These are phyloP conservation scores for Kwoniella sp. DNA, from an alignment of 768 basidiomycete species.

Conservation along the genomic window DNA sequence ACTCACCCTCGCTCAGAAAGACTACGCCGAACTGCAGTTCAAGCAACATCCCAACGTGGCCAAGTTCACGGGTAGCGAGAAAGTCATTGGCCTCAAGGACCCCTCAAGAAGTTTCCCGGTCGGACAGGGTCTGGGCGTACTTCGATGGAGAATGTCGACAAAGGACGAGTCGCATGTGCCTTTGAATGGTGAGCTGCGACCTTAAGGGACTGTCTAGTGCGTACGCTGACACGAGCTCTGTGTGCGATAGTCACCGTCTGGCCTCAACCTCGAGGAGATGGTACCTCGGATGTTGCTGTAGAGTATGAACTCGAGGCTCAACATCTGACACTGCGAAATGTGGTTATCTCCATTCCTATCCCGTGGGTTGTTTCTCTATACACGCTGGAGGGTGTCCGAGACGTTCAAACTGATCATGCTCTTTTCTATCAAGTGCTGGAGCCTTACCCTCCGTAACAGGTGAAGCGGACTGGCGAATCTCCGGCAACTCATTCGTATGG, in stretches of 20 bases:
- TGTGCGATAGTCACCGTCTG: constrained; percentile 82
- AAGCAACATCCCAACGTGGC: constrained; percentile 96
- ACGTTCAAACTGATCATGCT: too few relatives aligned
- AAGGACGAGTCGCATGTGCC: constrained; percentile 91
- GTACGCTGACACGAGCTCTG: not conserved
- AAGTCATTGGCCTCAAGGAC: constrained; percentile 81
- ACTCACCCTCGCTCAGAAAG: constrained; percentile 64
- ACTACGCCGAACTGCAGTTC: constrained; percentile 73
- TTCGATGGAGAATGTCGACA: constrained; percentile 89
- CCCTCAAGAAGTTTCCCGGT: constrained; percentile 80
- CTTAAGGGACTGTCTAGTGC: too few relatives aligned
- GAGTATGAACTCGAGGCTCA: constrained; percentile 95
- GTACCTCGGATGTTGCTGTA: constrained; percentile 91
- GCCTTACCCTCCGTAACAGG: constrained; percentile 44
- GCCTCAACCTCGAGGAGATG: constrained; percentile 89
- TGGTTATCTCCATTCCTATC: constrained; percentile 86
- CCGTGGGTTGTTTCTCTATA: constrained; percentile 65
- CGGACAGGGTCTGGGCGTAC: constrained; percentile 74
- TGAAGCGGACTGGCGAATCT: constrained; percentile 70
- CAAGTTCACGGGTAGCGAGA: constrained; percentile 69
- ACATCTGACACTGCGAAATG: constrained; percentile 75
- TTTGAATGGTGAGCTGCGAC: constrained; percentile 71
- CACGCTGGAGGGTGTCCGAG: too few relatives aligned
- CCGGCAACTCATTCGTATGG: constrained; percentile 82
- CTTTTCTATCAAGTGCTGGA: too few relatives aligned